Base-by-base conservation (phyloP, 805 yeast genomes). In the Saturnispora besseyi region DNA sequence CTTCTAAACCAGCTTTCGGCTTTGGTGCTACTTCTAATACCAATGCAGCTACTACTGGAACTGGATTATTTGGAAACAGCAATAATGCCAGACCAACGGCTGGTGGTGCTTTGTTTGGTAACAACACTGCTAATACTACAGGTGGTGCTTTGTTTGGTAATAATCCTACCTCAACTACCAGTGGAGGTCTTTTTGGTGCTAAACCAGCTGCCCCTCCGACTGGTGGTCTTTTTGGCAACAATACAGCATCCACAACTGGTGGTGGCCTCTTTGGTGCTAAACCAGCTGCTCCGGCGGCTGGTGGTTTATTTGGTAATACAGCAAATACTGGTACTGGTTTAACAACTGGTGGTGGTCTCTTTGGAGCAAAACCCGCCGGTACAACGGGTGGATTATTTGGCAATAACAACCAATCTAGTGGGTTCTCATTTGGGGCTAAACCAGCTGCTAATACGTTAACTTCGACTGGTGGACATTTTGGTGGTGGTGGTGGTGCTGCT, bases 41-140 rank as follows among this genome's bases (percentile, higher is more conserved):
- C 42, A 62, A 54, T 47, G 60, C 53, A 34, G 40, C 59, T 32
- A 50, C 51, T 50, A 42, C 48, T 34, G 49, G 55, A 22, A 38
- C 64, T 18, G 57, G 29, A 3, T 51, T 73, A 26, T 57, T 66
- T 46, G 70, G 71, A 6, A 26, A 26, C 29, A 26, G 3, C 9
- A 26, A 26, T 26, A 26, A 26, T 26, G 6, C 29, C 9, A 8
- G 29, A 26, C 9, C 29, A 8, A 53, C 51, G 26, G 48, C 66
- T 41, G 66, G 64, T 5, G 70, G 71, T 3, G 73, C 71, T 1
- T 51, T 67, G 31, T 69, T 71, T 58, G 75, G 76, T 8, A 53
- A 56, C 45, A 59, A 24, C 21, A 37, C 24, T 32, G 31, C 36
- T 41, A 12, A 42, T 52, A n/a, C 49, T 5, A 5, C 41, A 7